A percentile compares a stretch with the other conserved stretches of the same genome.
phyloP scores from a whole-genome alignment of 805 yeast genomes.

The Hanseniaspora singularis region DNA sequence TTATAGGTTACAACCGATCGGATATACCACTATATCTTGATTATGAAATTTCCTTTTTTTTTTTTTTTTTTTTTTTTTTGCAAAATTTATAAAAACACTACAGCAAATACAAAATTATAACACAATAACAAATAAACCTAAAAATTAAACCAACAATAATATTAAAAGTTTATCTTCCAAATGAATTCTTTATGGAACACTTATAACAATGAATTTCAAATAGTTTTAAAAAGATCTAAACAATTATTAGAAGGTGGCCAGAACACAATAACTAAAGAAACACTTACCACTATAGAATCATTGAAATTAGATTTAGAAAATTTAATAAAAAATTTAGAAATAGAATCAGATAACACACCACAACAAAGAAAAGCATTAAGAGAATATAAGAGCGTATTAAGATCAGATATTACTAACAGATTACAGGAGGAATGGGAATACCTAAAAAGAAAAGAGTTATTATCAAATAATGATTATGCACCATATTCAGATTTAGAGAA shows the following conservation, averaged over 20 bases:
- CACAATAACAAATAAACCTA: neutral
- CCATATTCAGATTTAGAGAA: constrained; percentile 35
- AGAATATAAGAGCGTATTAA: constrained; percentile 48
- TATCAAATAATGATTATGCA: constrained; percentile 38
- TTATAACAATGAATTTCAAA: constrained; percentile 32
- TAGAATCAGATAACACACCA: constrained; percentile 56
- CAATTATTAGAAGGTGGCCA: constrained; percentile 19
- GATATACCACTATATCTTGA: no score
- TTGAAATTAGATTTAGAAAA: constrained; percentile 35
- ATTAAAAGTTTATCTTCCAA: no score
- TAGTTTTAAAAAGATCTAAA: constrained; percentile 25
- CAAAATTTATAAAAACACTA: neutral
- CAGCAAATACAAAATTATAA: neutral
- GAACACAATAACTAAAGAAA: constrained; percentile 21
- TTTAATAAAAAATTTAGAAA: constrained; percentile 71
- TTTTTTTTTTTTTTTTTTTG: neutral
- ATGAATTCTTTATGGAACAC: constrained; percentile 25
- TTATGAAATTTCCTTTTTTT: neutral
- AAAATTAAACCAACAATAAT: neutral
- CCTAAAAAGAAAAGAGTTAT: constrained; percentile 58
- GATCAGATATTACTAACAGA: constrained; percentile 44
- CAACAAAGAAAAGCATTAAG: constrained; percentile 63
- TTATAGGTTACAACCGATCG: no score
- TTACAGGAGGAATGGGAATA: constrained; percentile 51
- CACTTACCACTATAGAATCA: constrained; percentile 24